These are phyloP conservation scores for Boeremia exigua DNA, from an alignment of 2,329 filamentous ascomycete species.

Conservation along the genomic window DNA sequence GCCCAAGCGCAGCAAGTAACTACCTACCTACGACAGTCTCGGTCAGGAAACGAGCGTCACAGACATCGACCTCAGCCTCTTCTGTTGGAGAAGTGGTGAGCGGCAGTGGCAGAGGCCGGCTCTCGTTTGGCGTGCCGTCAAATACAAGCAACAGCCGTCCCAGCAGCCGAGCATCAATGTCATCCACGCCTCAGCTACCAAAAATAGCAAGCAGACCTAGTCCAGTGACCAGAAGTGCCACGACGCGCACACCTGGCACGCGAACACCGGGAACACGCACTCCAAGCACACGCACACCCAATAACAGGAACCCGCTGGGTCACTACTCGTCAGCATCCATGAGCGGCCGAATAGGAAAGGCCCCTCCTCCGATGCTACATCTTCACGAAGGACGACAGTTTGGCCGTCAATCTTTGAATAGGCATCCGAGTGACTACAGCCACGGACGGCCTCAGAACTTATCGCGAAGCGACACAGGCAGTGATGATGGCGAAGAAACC, in stretches of 20 bases:
- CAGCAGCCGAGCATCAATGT: slow-evolving; percentile 68
- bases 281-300: slow-evolving; percentile 52
- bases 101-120: slow-evolving; percentile 50
- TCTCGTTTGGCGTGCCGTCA: slow-evolving; percentile 57
- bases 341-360: slow-evolving; percentile 50
- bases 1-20: slow-evolving; percentile 56
- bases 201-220: slow-evolving; percentile 25
- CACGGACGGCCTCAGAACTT: slow-evolving; percentile 43
- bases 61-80: slow-evolving; percentile 54
- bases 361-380: slow-evolving; percentile 59
- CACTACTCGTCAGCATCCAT: slow-evolving; percentile 58
- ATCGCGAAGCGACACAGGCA: slow-evolving; percentile 55
- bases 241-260: slow-evolving; percentile 64
- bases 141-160: slow-evolving; percentile 62
- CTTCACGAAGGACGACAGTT: slow-evolving; percentile 18
- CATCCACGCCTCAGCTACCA: slow-evolving; percentile 29
- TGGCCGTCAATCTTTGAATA: slow-evolving; percentile 69
- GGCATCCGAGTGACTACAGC: slow-evolving; percentile 54
- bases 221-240: slow-evolving; percentile 69
- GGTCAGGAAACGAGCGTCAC: slow-evolving; percentile 69
- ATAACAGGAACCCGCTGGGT: slow-evolving; percentile 69
- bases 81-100: slow-evolving; percentile 30
- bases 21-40: slow-evolving; percentile 63
- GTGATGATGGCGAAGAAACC: slow-evolving; percentile 41
- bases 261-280: slow-evolving; percentile 59